Evolutionary conservation across 2,329 filamentous ascomycete genomes (phyloP), one percentile per base, ranked within the genome.

Genomic region (Aspergillus clavatus): DNA sequence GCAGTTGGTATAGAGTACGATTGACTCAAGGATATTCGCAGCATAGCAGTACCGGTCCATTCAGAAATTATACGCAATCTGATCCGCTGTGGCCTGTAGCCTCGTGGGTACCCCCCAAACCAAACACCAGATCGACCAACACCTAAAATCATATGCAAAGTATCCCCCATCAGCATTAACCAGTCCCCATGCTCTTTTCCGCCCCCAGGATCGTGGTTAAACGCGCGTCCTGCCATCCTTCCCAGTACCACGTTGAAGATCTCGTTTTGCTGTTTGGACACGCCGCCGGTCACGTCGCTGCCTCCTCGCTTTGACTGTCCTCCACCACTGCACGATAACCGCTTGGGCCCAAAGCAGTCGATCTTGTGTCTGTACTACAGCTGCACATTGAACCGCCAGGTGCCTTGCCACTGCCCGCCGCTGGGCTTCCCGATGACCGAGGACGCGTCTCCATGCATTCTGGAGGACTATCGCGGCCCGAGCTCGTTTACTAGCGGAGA

Each of bases 381-480:
- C 60, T 2, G 72, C 71, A 50, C 75, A 78, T 10, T 75, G 55
- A 29, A 42, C 44, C 18, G 63, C 62, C 39, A 67, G 40, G 7
- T 55, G 50, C 33, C 54, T 53, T 16, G 58, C 61, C 5, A 60
- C 37, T 8, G 28, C 38, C 22, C 55, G 57, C 28, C 50, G 56
- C n/a, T 51, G 35, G 2, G 43, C n/a, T 26, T 57, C 47, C 16
- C 55, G 57, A 18, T 35, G 42, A 18, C 47, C 33, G 7, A 57
- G 46, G 10, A 51, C 54, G 18, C 51, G 53, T 44, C 79, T 73
- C 67, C 74, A 82, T 5, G 69, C 68, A 12, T 66, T 65, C 56
- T 83, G 80, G 12, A 84, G 71, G 0, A 67, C 67, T 2, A 66
- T 58, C 0, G 79, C 78, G 2, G 80, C 80, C 35, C 74, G 72